Base-by-base conservation (phyloP, 1,139 yeast species). In the Yamadazyma taylorii region DNA sequence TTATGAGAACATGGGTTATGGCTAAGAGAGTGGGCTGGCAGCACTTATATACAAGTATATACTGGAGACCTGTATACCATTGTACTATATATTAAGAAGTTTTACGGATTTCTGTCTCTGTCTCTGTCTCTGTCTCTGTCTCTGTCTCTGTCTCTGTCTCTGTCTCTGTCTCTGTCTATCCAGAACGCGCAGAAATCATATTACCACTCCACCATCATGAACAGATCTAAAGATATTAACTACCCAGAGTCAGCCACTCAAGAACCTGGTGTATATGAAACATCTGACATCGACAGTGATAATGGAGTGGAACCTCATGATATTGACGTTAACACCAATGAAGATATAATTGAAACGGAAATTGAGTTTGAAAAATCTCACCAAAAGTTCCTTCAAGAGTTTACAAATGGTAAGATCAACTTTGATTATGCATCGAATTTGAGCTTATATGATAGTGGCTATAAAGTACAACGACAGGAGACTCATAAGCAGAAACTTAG, bases 1-100 rank as follows among this genome's bases (percentile, higher is more conserved):
- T 21, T 85, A 84, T 55, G 81, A 79, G 52, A 70, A 78, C 41
- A 58, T 58, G 54, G 70, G 69, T 10, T 55, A 48, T 36, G 66
- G 66, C 42, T 60, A 47, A 39, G 14, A 10, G 19, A 13, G 13
- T 5, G 5, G 5, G 11, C n/a, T 5, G 5, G 25, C 5, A 24
- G 5, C 13, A 24, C 25, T 24, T 7, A n/a, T n/a, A n/a, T n/a
- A n/a, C n/a, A n/a, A n/a, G n/a, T n/a, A n/a, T n/a, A n/a, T n/a
- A n/a, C n/a, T n/a, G n/a, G n/a, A n/a, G n/a, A n/a, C n/a, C n/a
- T n/a, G n/a, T n/a, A n/a, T n/a, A n/a, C n/a, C n/a, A n/a, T n/a
- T n/a, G n/a, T n/a, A n/a, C n/a, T n/a, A n/a, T n/a, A n/a, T n/a
- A n/a, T n/a, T n/a, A n/a, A n/a, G n/a, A n/a, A n/a, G n/a, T n/a